Base-by-base conservation (phyloP, 768 basidiomycete genomes). In the Amanita pseudoporphyria region DNA sequence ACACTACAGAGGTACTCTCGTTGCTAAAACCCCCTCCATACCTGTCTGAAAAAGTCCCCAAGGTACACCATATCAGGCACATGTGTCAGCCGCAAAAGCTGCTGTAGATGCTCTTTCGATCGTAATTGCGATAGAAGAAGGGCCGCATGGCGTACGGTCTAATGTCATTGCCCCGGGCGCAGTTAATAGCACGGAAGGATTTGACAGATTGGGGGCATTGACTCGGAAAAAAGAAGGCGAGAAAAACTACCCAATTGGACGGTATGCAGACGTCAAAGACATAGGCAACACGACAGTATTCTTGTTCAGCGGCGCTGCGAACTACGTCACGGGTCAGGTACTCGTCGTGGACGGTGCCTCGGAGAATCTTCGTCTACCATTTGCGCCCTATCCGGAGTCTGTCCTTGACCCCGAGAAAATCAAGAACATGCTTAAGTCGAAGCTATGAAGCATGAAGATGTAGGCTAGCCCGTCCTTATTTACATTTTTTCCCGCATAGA, bases 21-120 rank as follows among this genome's bases (percentile, higher is more conserved):
- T 48, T 52, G 41, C 48, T 57, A 40, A 35, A 18, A 45, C 26
- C 16, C 6, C 6, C 46, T 39, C 44, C 36, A 14, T 19, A 35
- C n/a, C 30, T n/a, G 26, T 40, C 40, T 43, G 28, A 49, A 53
- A 52, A 55, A 56, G 44, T 9, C 40, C 28, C 53, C 47, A 58
- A 87, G 89, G 72, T 9, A 81, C 81, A 6, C 87, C 89, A 0
- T 89, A 82, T 64, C 94, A 97, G 66, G 90, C 80, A 6, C 95
- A 97, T 59, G 91, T 95, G 10, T 90, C 89, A 10, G 89, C 93
- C 7, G 94, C 94, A 19, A 99, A 98, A 65, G 93, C 95, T 0
- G 95, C 77, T 14, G 80, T 98, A 31, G 94, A 99, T 61, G 91
- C 93, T 0, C 71, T 93, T 5, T 89, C 87, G 48, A 73, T 76